phyloP scores from a whole-genome alignment of 495 filamentous ascomycete genomes.

The Penicillium diatomitis region DNA sequence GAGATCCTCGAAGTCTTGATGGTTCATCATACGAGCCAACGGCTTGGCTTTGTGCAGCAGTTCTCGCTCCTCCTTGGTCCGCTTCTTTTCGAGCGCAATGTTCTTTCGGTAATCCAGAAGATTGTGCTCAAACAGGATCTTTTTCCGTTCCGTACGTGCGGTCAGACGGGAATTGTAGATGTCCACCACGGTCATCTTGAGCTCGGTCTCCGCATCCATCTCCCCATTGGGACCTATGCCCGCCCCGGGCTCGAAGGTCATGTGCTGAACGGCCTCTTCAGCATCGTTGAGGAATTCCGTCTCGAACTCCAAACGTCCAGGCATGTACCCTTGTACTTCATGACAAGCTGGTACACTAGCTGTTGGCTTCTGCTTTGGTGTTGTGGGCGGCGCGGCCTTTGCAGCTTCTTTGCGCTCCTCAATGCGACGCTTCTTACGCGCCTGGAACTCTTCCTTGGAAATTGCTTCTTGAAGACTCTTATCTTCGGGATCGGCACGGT shows the following conservation, averaged over 20 bases:
- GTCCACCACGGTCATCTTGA: constrained; percentile 97
- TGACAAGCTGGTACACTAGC: constrained; percentile 91
- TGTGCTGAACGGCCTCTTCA: constrained; percentile 94
- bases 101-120: constrained; percentile 90
- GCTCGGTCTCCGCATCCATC: constrained; percentile 85
- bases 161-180: constrained; percentile 95
- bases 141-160: constrained; percentile 88
- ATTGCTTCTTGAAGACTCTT: constrained; percentile 65
- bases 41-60: constrained; percentile 88
- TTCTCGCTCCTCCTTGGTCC: constrained; percentile 89
- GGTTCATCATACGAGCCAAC: constrained; percentile 94
- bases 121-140: constrained; percentile 90
- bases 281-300: constrained; percentile 96
- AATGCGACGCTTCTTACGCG: constrained; percentile 87
- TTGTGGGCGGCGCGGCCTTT: constrained; percentile 71
- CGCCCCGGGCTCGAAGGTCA: constrained; percentile 95
- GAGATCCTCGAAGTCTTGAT: constrained; percentile 78
- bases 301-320: constrained; percentile 93
- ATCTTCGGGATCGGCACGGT: constrained; percentile 72
- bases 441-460: constrained; percentile 86
- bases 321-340: constrained; percentile 98
- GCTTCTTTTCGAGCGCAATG: constrained; percentile 79
- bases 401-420: constrained; percentile 85
- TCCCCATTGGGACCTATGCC: constrained; percentile 81
- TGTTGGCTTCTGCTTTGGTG: constrained; percentile 91